These are phyloP conservation scores for Apiotrichum siamense DNA, from an alignment of 1,284 basidiomycete genomes.

Conservation along the genomic window DNA sequence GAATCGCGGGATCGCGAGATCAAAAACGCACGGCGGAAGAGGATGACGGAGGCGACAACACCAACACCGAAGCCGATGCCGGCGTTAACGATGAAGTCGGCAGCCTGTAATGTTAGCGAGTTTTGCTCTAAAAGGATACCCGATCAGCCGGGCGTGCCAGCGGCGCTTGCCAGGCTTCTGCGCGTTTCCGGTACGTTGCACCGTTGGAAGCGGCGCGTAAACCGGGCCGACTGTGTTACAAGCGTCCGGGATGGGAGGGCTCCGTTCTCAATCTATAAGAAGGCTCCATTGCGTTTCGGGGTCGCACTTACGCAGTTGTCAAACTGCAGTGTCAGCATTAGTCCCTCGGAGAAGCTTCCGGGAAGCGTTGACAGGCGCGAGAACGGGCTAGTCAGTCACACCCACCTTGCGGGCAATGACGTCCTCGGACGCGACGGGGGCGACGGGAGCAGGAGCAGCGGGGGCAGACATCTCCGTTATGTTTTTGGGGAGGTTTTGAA, in stretches of 20 bases:
- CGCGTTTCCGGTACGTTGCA: no score
- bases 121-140: no score
- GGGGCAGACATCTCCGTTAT: constrained; percentile 6
- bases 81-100: constrained; percentile 56
- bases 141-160: no score
- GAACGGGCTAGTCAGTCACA: no score
- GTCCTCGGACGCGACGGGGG: constrained; percentile 74
- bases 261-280: no score
- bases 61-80: constrained; percentile 92
- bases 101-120: constrained; percentile 47
- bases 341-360: no score
- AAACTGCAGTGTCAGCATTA: constrained; percentile 55
- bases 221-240: no score
- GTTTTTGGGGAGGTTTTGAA: background rate
- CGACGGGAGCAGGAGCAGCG: constrained; percentile 41
- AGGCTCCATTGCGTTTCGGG: no score
- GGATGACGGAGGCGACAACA: constrained; percentile 85
- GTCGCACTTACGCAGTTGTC: constrained; percentile 89
- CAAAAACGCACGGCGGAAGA: constrained; percentile 79
- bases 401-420: constrained; percentile 75
- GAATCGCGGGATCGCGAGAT: background rate
- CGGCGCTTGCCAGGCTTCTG: no score
- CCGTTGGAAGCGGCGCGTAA: no score
- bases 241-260: no score
- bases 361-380: no score